These are phyloP conservation scores for Cercospora zeae-maydis DNA, from an alignment of 2,329 filamentous ascomycete species.

Conservation along the genomic window DNA sequence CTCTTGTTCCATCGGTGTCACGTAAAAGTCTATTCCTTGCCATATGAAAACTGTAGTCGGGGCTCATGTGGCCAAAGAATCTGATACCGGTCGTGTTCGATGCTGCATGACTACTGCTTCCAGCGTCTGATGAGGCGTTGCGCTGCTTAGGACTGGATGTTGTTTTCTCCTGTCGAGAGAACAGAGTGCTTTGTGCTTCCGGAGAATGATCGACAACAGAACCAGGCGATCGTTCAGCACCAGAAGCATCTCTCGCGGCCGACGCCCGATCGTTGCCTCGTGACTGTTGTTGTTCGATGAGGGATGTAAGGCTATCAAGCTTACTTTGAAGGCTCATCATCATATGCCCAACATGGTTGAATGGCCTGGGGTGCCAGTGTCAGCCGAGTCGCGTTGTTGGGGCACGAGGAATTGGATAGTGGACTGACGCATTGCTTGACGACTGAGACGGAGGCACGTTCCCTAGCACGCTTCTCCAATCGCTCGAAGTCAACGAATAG, in stretches of 20 bases:
- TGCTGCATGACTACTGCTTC: neutral
- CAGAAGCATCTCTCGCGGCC: neutral
- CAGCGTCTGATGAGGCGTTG: neutral
- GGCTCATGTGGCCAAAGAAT: neutral
- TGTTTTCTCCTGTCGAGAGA: neutral
- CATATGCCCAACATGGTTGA: neutral
- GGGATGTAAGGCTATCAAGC: neutral
- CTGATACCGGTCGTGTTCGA: neutral
- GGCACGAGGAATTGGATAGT: neutral
- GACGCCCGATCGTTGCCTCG: neutral
- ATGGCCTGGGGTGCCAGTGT: neutral
- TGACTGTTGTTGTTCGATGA: neutral
- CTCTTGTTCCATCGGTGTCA: neutral
- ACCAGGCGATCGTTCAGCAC: neutral
- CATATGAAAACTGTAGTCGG: neutral
- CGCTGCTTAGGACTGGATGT: neutral
- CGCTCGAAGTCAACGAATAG: neutral
- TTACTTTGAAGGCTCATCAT: neutral
- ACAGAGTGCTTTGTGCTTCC: neutral
- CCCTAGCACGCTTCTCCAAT: neutral
- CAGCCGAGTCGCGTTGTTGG: neutral
- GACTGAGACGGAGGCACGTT: neutral
- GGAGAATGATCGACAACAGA: neutral
- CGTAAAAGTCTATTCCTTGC: neutral
- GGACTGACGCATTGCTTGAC: neutral